Evolutionary conservation across 306 rosid species (phyloP), one percentile per base, ranked within the genome.

Genomic region (Leucaena leucocephala): DNA sequence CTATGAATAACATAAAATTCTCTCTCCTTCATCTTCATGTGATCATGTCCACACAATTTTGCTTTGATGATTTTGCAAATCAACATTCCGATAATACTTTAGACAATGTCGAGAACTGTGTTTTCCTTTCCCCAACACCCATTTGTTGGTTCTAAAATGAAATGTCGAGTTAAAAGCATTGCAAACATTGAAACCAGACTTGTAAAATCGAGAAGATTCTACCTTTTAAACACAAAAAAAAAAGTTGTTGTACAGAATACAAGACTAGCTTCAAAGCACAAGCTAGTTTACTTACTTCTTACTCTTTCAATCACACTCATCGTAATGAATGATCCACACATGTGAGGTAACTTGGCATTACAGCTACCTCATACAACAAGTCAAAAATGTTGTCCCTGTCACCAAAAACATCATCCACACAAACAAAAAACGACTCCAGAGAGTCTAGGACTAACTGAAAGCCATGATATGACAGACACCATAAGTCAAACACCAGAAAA

Each of bases 321-420:
- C 43, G 75, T 63, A 77, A 77, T 4, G 4, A 77, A 77, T 54
- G 83, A 83, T 71, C 83, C 89, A 80, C 81, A 80, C 85, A 83
- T 83, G 85, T 52, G 69, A 80, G 82, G 81, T 77, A 80, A 80
- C 86, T 80, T 83, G 55, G 57, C 81, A 83, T 80, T 77, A 74
- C 83, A 83, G 82, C 81, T 43, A 82, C 84, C 84, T 68, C 80
- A 59, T 13, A 54, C 33, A 19, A 54, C 19, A 11, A 40, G 34
- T 19, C 35, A 64, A 74, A 40, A 19, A 19, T 40, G 74, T 40
- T 35, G 77, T 38, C 63, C 52, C 70, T 16, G 49, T 36, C 70
- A 58, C 33, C 46, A 38, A 36, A 10, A 42, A 22, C 76, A 44
- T 46, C 48, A 65, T 70, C 49, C 21, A 36, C 48, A 34, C 73